Percentiles rank a stretch among this genome's conserved stretches.
Evolutionary conservation across 164 flowering plant genomes (phyloP).

Genomic region (Umbilicus rupestris): DNA sequence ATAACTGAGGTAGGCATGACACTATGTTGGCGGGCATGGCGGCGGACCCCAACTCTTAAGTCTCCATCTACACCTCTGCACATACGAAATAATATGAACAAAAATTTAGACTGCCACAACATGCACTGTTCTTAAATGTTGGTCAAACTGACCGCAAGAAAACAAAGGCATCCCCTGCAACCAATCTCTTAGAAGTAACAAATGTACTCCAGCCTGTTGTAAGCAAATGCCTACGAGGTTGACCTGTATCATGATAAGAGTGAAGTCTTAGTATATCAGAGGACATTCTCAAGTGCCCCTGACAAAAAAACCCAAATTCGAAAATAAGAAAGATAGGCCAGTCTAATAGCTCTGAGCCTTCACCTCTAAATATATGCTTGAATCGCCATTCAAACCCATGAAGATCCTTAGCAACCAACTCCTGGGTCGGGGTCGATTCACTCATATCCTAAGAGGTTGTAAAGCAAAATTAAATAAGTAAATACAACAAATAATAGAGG

Average conservation of each 20-base stretch:
- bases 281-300: not conserved
- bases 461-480: not conserved
- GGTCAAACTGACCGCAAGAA: conserved; percentile 39
- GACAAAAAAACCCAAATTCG: not conserved
- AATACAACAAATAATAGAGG: not conserved
- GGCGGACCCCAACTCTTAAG: conserved; percentile 57
- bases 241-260: conserved; percentile 26
- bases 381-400: conserved; percentile 71
- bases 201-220: conserved; percentile 74
- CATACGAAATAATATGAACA: not conserved
- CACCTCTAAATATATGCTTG: conserved; percentile 66
- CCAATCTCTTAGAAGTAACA: conserved; percentile 57
- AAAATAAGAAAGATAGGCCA: not conserved
- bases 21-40: conserved; percentile 45
- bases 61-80: conserved; percentile 45
- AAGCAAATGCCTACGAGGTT: conserved; percentile 64
- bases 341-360: not conserved
- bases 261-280: not conserved
- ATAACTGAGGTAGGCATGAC: conserved; percentile 59
- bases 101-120: not conserved
- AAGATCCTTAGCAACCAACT: conserved; percentile 52
- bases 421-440: conserved; percentile 59
- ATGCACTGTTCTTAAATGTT: not conserved
- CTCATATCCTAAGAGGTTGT: conserved; percentile 38
- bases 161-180: conserved; percentile 62